Conservation (phyloP, 345 rosid species). For the Microthlaspi erraticum region DNA sequence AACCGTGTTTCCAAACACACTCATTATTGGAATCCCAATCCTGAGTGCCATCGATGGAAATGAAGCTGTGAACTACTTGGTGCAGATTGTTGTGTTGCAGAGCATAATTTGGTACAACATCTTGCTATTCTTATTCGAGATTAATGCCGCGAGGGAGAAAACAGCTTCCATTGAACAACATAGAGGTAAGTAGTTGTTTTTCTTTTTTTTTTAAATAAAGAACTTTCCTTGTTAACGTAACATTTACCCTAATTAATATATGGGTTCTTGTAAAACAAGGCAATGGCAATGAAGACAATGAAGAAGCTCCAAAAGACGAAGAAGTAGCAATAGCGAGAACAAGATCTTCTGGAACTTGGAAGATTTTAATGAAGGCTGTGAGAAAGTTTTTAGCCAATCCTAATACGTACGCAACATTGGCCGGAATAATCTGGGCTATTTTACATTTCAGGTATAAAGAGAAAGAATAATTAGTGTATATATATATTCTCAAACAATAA, state of each 20-base stretch:
- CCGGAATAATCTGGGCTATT: constrained; percentile 80
- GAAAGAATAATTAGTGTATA: neutral
- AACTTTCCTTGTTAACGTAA: neutral
- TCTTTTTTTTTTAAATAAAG: neutral
- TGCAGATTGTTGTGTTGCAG: constrained; percentile 81
- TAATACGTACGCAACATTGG: constrained; percentile 73
- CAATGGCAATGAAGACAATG: constrained; percentile 42
- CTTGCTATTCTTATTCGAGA: constrained; percentile 75
- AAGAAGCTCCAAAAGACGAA: constrained; percentile 49
- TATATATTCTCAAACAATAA: neutral
- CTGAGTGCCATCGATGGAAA: constrained; percentile 74
- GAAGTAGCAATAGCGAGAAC: constrained; percentile 48
- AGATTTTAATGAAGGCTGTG: constrained; percentile 64
- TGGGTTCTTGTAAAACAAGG: constrained; percentile 37
- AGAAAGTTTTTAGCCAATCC: constrained; percentile 75
- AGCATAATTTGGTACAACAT: constrained; percentile 86
- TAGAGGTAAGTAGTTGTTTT: constrained; percentile 50
- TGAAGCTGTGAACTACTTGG: constrained; percentile 58
- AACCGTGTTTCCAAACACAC: constrained; percentile 80
- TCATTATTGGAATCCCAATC: constrained; percentile 83
- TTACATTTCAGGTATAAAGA: constrained; percentile 67
- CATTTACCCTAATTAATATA: constrained; percentile 6
- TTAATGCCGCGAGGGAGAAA: constrained; percentile 54
- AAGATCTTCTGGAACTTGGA: constrained; percentile 47
- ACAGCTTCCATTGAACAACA: constrained; percentile 54